phyloP scores from a whole-genome alignment of 1,139 yeast species.

The Spencermartinsiella ligniputridi region DNA sequence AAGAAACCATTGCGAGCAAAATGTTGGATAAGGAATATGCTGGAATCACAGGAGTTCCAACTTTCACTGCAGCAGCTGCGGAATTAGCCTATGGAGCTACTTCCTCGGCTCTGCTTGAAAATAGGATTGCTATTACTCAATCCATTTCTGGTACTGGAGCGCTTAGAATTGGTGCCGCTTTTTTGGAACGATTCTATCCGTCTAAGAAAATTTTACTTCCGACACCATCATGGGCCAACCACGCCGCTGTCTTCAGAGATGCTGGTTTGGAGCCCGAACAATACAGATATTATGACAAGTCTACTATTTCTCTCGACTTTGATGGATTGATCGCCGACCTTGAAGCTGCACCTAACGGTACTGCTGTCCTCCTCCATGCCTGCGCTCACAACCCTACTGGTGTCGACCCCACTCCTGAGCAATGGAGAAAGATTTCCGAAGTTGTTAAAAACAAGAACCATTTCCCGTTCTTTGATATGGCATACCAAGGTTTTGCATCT shows the following conservation, averaged over 20 bases:
- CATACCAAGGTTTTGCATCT: constrained; percentile 95
- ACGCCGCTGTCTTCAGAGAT: constrained; percentile 45
- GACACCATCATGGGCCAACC: constrained; percentile 76
- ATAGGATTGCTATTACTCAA: constrained; percentile 56
- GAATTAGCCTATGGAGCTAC: constrained; percentile 47
- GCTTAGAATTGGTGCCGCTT: constrained; percentile 61
- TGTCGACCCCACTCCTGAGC: constrained; percentile 81
- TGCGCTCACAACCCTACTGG: constrained; percentile 99
- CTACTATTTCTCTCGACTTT: constrained; percentile 59
- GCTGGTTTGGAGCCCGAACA: constrained; percentile 45
- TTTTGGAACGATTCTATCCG: constrained; percentile 50
- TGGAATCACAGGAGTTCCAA: constrained; percentile 73
- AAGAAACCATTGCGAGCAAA: constrained; percentile 29
- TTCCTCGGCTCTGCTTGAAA: constrained; percentile 38
- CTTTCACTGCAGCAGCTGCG: constrained; percentile 77
- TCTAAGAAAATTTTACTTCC: constrained; percentile 52
- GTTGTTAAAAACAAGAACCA: constrained; percentile 60
- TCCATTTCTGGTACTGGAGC: constrained; percentile 75
- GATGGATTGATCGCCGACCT: constrained; percentile 66
- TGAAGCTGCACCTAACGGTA: constrained; percentile 66
- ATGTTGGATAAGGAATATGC: constrained; percentile 86
- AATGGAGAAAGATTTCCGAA: constrained; percentile 72
- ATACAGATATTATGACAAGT: constrained; percentile 66
- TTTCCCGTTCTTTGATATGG: constrained; percentile 87
- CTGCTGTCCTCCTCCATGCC: constrained; percentile 82